Percentiles rank a stretch among this genome's conserved stretches.
Conservation (phyloP, 805 yeast genomes). For the Candida awuae region DNA sequence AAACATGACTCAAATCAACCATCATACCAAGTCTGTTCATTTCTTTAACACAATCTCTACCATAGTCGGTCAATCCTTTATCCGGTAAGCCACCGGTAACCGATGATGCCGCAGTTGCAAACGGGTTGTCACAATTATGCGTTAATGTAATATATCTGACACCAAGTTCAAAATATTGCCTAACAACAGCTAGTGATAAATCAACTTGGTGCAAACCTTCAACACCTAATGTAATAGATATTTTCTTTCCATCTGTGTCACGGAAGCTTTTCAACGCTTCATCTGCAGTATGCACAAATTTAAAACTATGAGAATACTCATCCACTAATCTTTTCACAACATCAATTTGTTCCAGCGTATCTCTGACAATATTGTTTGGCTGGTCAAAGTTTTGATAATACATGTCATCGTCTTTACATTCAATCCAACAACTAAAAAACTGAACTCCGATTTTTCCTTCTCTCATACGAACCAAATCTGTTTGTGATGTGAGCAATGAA, state of each 20-base stretch:
- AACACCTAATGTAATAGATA: slow-evolving; percentile 43
- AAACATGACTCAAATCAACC: slow-evolving; percentile 45
- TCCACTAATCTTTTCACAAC: slow-evolving; percentile 38
- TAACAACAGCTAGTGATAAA: slow-evolving; percentile 38
- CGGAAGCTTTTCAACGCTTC: slow-evolving; percentile 33
- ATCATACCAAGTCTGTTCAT: slow-evolving; percentile 50
- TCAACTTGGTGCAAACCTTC: slow-evolving; percentile 51
- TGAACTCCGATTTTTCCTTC: slow-evolving; percentile 42
- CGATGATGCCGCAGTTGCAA: slow-evolving; percentile 47
- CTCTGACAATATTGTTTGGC: slow-evolving; percentile 39
- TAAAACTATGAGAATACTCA: slow-evolving; percentile 33
- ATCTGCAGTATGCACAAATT: slow-evolving; percentile 33
- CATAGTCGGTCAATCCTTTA: slow-evolving; percentile 36
- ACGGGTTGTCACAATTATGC: slow-evolving; percentile 51
- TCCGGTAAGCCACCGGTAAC: slow-evolving; percentile 39
- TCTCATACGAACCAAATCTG: slow-evolving; percentile 35
- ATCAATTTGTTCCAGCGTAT: slow-evolving; percentile 48
- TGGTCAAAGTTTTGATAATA: slow-evolving; percentile 38
- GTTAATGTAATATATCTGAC: slow-evolving; percentile 48
- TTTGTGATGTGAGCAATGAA: slow-evolving; percentile 34
- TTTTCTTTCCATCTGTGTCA: slow-evolving; percentile 22
- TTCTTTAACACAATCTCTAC: slow-evolving; percentile 35
- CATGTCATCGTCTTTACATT: slow-evolving; percentile 35
- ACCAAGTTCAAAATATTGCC: slow-evolving; percentile 43
- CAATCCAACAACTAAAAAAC: slow-evolving; percentile 43